A percentile compares a stretch with the other conserved stretches of the same genome.
phyloP scores from a whole-genome alignment of 805 yeast genomes.

The Komagataella mondaviorum region DNA sequence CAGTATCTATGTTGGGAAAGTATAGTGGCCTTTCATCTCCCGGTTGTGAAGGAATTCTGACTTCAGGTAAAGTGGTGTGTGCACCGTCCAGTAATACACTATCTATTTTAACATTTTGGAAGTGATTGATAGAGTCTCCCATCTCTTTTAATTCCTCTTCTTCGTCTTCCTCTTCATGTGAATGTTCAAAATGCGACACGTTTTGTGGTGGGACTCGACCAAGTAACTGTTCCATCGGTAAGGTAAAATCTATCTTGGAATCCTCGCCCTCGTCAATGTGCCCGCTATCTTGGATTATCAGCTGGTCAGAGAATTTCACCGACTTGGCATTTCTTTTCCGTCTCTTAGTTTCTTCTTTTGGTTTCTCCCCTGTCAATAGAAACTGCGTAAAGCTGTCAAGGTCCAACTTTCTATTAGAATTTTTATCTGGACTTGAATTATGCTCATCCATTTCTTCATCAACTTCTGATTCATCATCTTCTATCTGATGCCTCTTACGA shows the following conservation, averaged over 20 bases:
- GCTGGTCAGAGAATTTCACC: conserved; percentile 63
- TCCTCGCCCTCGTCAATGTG: conserved; percentile 11
- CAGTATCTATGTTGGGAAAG: not conserved
- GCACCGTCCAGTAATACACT: conserved; percentile 63
- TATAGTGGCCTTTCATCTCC: not conserved
- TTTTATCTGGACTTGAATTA: conserved; percentile 4
- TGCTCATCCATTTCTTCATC: conserved; percentile 12
- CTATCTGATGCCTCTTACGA: conserved; percentile 38
- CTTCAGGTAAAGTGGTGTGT: conserved; percentile 35
- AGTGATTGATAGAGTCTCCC: conserved; percentile 62
- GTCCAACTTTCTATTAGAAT: conserved; percentile 35
- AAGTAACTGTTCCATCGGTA: conserved; percentile 70
- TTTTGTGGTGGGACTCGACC: conserved; percentile 23
- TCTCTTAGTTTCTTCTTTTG: conserved; percentile 25
- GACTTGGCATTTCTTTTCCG: conserved; percentile 35
- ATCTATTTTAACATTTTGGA: conserved; percentile 68
- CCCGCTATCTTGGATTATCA: conserved; percentile 25
- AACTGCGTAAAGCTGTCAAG: conserved; percentile 79
- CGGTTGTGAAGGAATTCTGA: not conserved
- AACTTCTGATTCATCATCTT: conserved; percentile 24
- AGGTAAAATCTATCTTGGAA: conserved; percentile 34
- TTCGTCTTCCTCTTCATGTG: conserved; percentile 40
- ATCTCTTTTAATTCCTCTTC: conserved; percentile 60
- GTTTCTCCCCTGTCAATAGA: conserved; percentile 69
- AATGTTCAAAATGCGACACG: conserved; percentile 4